Base-by-base conservation (phyloP, 202 grass and related monocot genomes). In the Setaria viridis region DNA sequence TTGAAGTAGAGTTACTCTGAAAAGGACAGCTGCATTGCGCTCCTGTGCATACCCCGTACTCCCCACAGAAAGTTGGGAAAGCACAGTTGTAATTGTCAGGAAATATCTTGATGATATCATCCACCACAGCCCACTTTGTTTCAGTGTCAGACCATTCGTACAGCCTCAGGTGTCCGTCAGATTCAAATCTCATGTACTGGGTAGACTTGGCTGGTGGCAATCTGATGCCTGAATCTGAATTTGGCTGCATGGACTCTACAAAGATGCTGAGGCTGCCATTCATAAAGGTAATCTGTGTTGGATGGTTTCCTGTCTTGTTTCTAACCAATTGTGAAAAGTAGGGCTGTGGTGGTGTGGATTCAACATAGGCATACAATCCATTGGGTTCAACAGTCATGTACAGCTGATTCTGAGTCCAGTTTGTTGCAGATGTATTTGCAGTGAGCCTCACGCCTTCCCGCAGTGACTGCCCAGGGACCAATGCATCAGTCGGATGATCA, bases 121-220 rank as follows among this genome's bases (percentile, higher is more conserved):
- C 62, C 4, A 76, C 50, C 20, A 75, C 5, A 9, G 4, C 9
- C 89, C 89, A 90, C 29, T 25, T 76, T 72, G 4, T 9, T 20
- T 70, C 43, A 63, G 13, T 2, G 16, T 30, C 6, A 51, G 70
- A 76, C 83, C 80, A 87, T 50, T 87, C 84, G 1, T 90, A 93
- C 43, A 93, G n/a, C 87, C 56, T 90, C 4, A 93, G 81, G 20
- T 85, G 80, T 11, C 91, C 87, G 16, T 87, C 87, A 15, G 41
- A 60, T 35, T 90, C 85, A 21, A 87, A 70, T 51, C 91, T 87
- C 48, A 93, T 75, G 48, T 74, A 93, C 48, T 82, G 91, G 63
- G 56, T 64, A 8, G 83, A 76, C 6, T 53, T 72, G 0, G 80
- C 79, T 67, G 20, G 35, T 50, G 74, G 80, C 32, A 87, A 35